Evolutionary conservation across 2,329 filamentous ascomycete genomes (phyloP), one percentile per base, ranked within the genome.

Genomic region (Aspergillus nomiae): DNA sequence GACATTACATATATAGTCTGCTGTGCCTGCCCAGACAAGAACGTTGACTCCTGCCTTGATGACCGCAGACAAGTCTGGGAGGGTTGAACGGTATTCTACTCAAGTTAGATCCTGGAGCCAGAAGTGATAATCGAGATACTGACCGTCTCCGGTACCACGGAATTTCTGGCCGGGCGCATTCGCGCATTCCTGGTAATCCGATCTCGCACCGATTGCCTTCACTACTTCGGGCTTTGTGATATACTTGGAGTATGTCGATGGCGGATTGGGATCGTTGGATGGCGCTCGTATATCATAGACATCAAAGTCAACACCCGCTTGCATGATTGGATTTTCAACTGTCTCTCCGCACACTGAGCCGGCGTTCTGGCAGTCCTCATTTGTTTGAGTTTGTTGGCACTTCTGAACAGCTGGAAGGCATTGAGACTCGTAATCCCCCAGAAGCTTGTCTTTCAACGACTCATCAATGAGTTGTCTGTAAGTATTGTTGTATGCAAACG

Each of bases 1-100:
- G 82, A 84, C 87, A 73, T 87, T 87, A 68, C 84, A 87, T 59
- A 86, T 85, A 75, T 80, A 87, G 67, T 88, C 85, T 56, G 85
- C 81, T 60, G 87, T 85, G 38, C 85, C 85, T 0, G 85, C 84
- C 84, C 84, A 87, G 50, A 86, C 74, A 2, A 86, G 68, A 1
- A 84, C 81, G 26, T 76, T 78, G 36, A 86, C 79, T 2, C 82
- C 83, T 9, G 79, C 79, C 64, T 81, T 74, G 21, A 85, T 79
- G 3, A 86, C 79, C 1, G 75, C 70, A 1, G 80, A 78, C 11
- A 86, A 73, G 0, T 76, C 75, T 2, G 74, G 66, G 16, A 85
- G 72, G 67, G 83, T 82, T 28, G 81, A 83, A 19, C 81, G 79
- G 19, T 79, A 70, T 56, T 78, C 77, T 80, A 56, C 30, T 10